Evolutionary conservation across 2,329 filamentous ascomycete species (phyloP).

Genomic region (Botrytis sinoallii): DNA sequence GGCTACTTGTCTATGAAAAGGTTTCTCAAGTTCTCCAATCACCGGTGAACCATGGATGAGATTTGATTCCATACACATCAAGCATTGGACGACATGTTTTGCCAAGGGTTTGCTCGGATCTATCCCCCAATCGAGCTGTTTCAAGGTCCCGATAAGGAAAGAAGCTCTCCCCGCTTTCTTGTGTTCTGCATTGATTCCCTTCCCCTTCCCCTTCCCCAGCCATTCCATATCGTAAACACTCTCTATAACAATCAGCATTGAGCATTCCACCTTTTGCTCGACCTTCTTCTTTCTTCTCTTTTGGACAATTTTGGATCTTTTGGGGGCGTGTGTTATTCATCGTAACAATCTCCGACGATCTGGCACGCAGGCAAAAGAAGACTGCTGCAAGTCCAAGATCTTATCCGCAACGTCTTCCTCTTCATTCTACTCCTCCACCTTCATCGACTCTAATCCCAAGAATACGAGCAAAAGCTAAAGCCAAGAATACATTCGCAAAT

Average conservation of each 20-base stretch:
- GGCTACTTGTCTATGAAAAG: background rate
- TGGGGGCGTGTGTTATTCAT: background rate
- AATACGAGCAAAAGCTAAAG: slow-evolving; percentile 10
- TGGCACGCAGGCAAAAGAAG: slow-evolving; percentile 13
- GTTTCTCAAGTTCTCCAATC: background rate
- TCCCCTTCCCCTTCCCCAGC: slow-evolving; percentile 6
- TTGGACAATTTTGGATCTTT: background rate
- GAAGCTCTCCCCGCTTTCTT: slow-evolving; percentile 26
- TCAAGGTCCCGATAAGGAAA: slow-evolving; percentile 24
- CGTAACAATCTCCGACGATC: background rate
- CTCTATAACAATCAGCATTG: slow-evolving; percentile 2
- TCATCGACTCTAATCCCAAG: background rate
- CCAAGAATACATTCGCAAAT: slow-evolving; percentile 21
- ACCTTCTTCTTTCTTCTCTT: background rate
- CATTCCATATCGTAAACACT: slow-evolving; percentile 7
- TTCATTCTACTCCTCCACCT: background rate
- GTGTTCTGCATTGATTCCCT: background rate
- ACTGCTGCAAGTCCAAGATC: background rate
- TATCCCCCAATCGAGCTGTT: background rate
- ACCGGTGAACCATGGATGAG: background rate
- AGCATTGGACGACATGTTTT: background rate
- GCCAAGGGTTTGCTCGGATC: slow-evolving; percentile 2
- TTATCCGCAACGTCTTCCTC: background rate
- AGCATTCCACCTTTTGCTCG: background rate
- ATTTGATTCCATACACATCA: background rate